Evolutionary conservation across 2,329 filamentous ascomycete genomes (phyloP), one percentile per base, ranked within the genome.

Genomic region (Xylaria sp.): DNA sequence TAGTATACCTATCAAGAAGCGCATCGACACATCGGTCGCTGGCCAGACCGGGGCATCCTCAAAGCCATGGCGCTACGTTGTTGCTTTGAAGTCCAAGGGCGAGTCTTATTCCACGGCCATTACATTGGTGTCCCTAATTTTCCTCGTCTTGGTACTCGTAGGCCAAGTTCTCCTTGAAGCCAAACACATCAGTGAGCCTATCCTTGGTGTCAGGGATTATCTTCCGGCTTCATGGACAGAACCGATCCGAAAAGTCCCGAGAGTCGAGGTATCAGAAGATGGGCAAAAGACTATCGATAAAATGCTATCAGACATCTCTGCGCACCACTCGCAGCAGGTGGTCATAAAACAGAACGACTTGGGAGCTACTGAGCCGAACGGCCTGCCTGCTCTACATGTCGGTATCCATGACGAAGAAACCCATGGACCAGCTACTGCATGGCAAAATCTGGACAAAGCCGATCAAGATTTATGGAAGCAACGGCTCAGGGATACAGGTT

Each of bases 381-480:
- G 69, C 2, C 62, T 62, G 16, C 64, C 58, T 51, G 67, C 66
- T 52, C 69, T 79, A 37, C 73, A 75, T 55, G 73, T 80, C 5
- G 77, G 76, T 30, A 70, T 78, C 9, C 79, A 82, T 60, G 75
- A 81, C 57, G 75, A 76, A 60, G 74, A 75, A n/a, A 68, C 72
- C 11, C 78, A 83, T 62, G 79, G 76, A 1, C 72, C 77, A 1
- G 86, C 84, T 11, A 85, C 80, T 72, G 77, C 80, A 57, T 95
- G 90, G 90, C 85, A 91, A 59, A 84, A 92, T 60, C 74, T 96
- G 50, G 78, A 78, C 4, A 76, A 80, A 10, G 75, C 82, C 57
- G 83, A 92, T 72, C 83, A 83, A 71, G 75, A 78, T 55, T 76
- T 78, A 16, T 95, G 91, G 91, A 91, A 85, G 75, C 74, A 82